Percentiles rank a stretch among this genome's conserved stretches.
phyloP scores from a whole-genome alignment of 192 early-diverging fungal genomes.

The Backusella parvicylindrica region DNA sequence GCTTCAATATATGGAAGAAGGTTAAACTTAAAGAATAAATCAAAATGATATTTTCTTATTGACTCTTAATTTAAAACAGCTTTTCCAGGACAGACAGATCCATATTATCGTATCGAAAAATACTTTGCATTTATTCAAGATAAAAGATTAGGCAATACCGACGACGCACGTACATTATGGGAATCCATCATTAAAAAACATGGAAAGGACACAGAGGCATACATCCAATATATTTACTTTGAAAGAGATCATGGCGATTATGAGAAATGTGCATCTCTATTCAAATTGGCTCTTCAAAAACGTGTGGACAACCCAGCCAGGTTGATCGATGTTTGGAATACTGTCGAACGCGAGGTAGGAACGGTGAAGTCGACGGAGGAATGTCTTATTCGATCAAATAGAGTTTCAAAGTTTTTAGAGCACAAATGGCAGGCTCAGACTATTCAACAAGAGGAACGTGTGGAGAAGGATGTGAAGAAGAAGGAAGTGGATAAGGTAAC shows the following conservation, averaged over 20 bases:
- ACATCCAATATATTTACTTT: constrained; percentile 36
- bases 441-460: not conserved
- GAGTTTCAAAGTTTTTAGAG: constrained; percentile 1
- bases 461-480: not conserved
- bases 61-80: too few relatives aligned
- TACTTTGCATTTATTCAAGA: constrained; percentile 37
- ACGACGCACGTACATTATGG: constrained; percentile 36
- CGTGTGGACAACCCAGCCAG: constrained; percentile 38
- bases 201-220: constrained; percentile 30
- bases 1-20: constrained; percentile 15
- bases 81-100: constrained; percentile 28
- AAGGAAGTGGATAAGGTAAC: not conserved
- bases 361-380: constrained; percentile 12
- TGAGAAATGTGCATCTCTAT: constrained; percentile 11
- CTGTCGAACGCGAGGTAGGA: constrained; percentile 36
- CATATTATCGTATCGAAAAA: constrained; percentile 39
- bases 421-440: constrained; percentile 16
- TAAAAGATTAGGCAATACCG: constrained; percentile 21
- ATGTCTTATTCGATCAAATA: constrained; percentile 19
- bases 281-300: constrained; percentile 27
- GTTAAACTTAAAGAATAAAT: constrained; percentile 11
- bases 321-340: constrained; percentile 33
- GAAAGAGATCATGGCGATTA: constrained; percentile 31
- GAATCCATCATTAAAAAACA: constrained; percentile 29
- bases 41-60: too few relatives aligned